Conservation (phyloP, 2,329 filamentous ascomycete genomes). For the Scedosporium dehoogii region DNA sequence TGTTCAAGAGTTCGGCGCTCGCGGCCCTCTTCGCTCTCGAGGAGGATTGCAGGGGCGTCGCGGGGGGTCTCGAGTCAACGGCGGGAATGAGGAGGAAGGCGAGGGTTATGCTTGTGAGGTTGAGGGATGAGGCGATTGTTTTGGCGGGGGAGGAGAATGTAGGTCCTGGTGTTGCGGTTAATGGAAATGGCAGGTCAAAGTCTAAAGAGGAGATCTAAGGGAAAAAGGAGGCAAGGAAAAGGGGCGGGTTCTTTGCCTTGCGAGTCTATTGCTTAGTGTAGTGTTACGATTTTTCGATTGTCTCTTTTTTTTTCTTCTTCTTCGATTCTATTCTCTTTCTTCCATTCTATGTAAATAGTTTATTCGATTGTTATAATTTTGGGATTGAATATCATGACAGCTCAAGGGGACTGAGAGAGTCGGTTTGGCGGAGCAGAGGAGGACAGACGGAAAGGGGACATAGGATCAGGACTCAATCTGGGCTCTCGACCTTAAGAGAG, state of each 20-base stretch:
- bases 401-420: no score
- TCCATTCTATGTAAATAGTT: no score
- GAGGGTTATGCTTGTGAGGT: slow-evolving; percentile 8
- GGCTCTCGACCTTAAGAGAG: no score
- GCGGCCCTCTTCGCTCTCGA: slow-evolving; percentile 17
- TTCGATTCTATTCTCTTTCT: neutral
- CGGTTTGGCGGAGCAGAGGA: no score
- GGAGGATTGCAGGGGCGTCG: slow-evolving; percentile 7
- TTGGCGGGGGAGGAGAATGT: slow-evolving; percentile 4
- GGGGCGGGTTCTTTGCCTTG: neutral
- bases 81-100: slow-evolving; percentile 9
- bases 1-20: slow-evolving; percentile 18
- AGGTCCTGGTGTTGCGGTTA: slow-evolving; percentile 1
- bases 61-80: slow-evolving; percentile 9
- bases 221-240: neutral
- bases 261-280: neutral
- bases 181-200: neutral
- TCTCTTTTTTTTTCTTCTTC: neutral
- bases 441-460: no score
- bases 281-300: neutral
- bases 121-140: slow-evolving; percentile 5
- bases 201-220: slow-evolving; percentile 1
- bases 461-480: no score
- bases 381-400: no score
- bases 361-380: no score